phyloP scores from a whole-genome alignment of 73 alveolate genomes.

The Durusdinium trenchii region DNA sequence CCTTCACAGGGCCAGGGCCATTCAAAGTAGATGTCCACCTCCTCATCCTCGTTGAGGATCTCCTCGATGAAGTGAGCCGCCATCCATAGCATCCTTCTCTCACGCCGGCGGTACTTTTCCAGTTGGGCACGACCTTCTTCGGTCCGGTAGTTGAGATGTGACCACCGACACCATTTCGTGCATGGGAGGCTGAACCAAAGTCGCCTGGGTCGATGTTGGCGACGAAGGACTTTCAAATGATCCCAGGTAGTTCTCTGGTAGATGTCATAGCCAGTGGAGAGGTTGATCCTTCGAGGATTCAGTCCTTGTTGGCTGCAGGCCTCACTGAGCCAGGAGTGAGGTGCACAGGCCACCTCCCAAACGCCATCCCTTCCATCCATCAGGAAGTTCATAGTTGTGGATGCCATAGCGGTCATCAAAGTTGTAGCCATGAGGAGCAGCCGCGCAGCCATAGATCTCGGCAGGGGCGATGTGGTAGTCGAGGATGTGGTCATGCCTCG shows the following conservation, averaged over 20 bases:
- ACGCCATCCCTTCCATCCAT: not conserved
- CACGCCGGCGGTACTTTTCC: not conserved
- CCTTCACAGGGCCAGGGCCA: slow-evolving; percentile 25
- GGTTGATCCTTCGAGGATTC: slow-evolving; percentile 3
- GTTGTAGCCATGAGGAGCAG: not conserved
- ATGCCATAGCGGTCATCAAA: not conserved
- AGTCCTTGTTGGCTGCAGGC: not conserved
- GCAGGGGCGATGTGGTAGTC: not conserved
- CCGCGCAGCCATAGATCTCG: not conserved
- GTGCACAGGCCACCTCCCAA: slow-evolving; percentile 44
- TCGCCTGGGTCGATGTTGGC: not conserved
- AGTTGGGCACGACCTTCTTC: not conserved
- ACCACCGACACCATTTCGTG: slow-evolving; percentile 48
- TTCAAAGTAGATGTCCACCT: not conserved
- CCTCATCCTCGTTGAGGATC: not conserved
- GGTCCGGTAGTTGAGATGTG: not conserved
- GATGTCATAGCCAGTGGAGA: not conserved
- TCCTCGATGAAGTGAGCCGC: slow-evolving; percentile 12
- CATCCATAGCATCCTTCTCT: not conserved
- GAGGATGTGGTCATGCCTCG: too few relatives aligned
- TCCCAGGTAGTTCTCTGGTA: not conserved
- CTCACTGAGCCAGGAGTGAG: slow-evolving; percentile 23
- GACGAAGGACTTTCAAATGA: not conserved
- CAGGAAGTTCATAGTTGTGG: not conserved
- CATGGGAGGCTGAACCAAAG: slow-evolving; percentile 8